Evolutionary conservation across 1,284 basidiomycete species (phyloP).

Genomic region (Trichosporon coremiiforme): DNA sequence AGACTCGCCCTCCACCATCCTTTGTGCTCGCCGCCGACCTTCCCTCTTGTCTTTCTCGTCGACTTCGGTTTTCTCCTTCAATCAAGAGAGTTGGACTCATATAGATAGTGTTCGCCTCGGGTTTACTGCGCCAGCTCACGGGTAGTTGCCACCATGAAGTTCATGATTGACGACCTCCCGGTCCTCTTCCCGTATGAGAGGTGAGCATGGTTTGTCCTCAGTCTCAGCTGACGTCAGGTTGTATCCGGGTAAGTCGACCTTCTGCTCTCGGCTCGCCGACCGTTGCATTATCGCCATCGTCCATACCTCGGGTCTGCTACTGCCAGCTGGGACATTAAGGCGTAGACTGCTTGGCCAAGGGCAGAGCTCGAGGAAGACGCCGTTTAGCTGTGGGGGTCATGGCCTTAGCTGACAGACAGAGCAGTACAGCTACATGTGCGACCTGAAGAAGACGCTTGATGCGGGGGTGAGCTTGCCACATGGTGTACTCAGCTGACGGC

Average conservation of each 20-base stretch:
- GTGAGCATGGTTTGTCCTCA: constrained; percentile 32
- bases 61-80: background rate
- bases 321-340: too few species aligned
- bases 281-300: too few species aligned
- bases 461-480: constrained; percentile 62
- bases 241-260: constrained; percentile 41
- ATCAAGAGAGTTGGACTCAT: background rate
- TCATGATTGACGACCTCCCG: constrained; percentile 91
- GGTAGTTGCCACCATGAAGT: constrained; percentile 70
- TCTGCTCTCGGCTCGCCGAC: too few species aligned
- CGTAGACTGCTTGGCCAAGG: too few species aligned
- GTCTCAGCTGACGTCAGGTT: constrained; percentile 34
- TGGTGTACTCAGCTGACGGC: constrained; percentile 23
- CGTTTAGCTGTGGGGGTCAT: too few species aligned
- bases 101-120: background rate
- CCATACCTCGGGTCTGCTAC: too few species aligned
- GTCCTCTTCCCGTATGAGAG: constrained; percentile 86
- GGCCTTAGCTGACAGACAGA: constrained; percentile 60
- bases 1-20: background rate
- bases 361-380: too few species aligned
- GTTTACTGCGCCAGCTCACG: background rate
- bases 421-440: constrained; percentile 99
- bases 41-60: background rate
- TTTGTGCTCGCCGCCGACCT: background rate
- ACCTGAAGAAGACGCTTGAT: constrained; percentile 94